Evolutionary conservation across 1,139 yeast species (phyloP), one percentile per base, ranked within the genome.

Genomic region (Nakaseomyces bracarensis): DNA sequence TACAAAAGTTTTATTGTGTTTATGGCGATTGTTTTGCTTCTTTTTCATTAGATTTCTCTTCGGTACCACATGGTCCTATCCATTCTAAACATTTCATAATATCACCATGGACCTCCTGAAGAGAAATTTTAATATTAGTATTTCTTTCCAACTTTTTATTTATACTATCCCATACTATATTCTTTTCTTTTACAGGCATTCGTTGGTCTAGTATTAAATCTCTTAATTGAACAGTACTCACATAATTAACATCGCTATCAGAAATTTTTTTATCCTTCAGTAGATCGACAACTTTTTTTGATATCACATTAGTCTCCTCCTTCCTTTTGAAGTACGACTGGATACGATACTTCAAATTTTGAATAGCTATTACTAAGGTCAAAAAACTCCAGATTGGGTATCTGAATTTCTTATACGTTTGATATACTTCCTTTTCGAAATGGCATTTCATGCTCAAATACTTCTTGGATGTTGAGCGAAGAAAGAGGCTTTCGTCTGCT

Each of bases 61-160:
- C 26, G 1, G 26, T n/a, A 33, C n/a, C 36, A 20, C n/a, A 20
- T 6, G 62, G 60, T 9, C 83, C 77, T 23, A 80, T 70, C 95
- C 95, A 87, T 57, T 85, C 86, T 95, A 95, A 86, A 25, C 85
- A 86, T 55, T 79, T 77, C 77, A 82, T 77, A 47, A 86, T 82
- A 52, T 86, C 96, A 4, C 96, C 96, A 53, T 81, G 84, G 34
- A 79, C 69, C 57, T 87, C 96, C 47, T 76, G 63, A 23, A 60
- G 43, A 14, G 46, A 52, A 13, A 61, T 50, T 41, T 55, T 58
- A 11, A 60, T 51, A 43, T 60, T 60, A 13, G 63, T 55, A 35
- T 85, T 82, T 42, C 66, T 63, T 54, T 87, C 96, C 9, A 91
- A 74, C 38, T 67, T 69, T 30, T 64, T 63, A 40, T 72, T 69